Evolutionary conservation across 441 rosid genomes (phyloP).

Genomic region (Biscutella laevigata): DNA sequence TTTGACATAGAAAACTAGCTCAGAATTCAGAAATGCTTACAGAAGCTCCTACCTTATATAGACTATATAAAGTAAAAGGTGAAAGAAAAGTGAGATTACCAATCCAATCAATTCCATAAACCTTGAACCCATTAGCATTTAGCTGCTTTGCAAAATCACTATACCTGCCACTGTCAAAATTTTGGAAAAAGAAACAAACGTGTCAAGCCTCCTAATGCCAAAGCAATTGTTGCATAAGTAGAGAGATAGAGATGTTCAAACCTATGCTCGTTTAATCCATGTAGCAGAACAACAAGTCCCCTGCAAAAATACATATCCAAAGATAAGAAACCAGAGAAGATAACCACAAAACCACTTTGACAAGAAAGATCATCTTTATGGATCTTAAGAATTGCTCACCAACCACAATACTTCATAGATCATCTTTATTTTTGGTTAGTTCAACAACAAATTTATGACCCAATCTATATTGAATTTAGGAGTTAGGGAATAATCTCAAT

Average conservation of each 20-base stretch:
- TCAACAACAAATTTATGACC: background rate
- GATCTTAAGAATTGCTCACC: slow-evolving; percentile 6
- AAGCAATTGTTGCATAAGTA: background rate
- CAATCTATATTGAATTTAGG: background rate
- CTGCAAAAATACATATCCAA: slow-evolving; percentile 30
- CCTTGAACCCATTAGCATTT: slow-evolving; percentile 67
- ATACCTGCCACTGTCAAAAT: slow-evolving; percentile 64
- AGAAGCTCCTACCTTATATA: background rate
- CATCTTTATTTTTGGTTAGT: background rate
- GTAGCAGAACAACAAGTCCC: slow-evolving; percentile 67
- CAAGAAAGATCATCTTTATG: background rate
- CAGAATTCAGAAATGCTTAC: background rate
- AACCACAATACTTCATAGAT: background rate
- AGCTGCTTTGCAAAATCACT: slow-evolving; percentile 65
- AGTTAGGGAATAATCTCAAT: background rate
- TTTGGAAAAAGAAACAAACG: background rate
- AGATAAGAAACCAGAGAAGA: background rate
- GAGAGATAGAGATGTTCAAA: slow-evolving; percentile 19
- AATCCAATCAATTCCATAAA: slow-evolving; percentile 78
- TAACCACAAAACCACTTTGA: background rate
- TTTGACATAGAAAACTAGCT: background rate
- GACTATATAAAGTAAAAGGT: background rate
- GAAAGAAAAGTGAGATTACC: slow-evolving; percentile 38
- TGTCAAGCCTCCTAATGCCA: background rate
- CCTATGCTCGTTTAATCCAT: slow-evolving; percentile 91